Evolutionary conservation across 805 yeast genomes (phyloP), one percentile per base, ranked within the genome.

Genomic region (Candida ulmi): DNA sequence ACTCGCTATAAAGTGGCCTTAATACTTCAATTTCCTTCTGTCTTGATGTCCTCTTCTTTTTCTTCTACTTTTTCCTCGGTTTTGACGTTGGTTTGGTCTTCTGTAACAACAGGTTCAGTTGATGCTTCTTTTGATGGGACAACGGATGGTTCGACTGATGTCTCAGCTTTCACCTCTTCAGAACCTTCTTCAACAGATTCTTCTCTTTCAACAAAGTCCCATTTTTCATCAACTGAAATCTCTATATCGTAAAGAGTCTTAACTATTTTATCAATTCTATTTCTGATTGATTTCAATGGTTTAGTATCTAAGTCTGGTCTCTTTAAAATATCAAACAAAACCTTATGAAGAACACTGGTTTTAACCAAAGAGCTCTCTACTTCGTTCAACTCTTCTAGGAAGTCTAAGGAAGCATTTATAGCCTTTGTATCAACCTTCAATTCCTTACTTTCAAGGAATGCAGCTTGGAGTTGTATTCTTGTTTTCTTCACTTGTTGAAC

Each of bases 231-330:
- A 3, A 46, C 51, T 3, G 44, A 43, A 23, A 68, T 51, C 5
- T 42, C 43, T 7, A 60, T 36, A 6, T 44, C 57, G 34, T 61
- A 60, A 50, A 57, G 54, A 7, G 47, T 41, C 2, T 38, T 5
- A 32, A 62, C 55, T 16, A 54, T 39, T 1, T 27, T 17, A 2
- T 25, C 21, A 6, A 54, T 15, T 39, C 40, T 45, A 15, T 35
- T 19, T 39, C 58, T 43, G 7, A 55, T 35, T n/a, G 39, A 43
- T 11, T 32, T 30, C 15, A 50, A 26, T 3, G 44, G 46, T 24
- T 45, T 51, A 7, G 45, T 30, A 2, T 30, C 27, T 29, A 47
- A 24, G 40, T 66, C 68, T 2, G 71, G 70, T 43, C 65, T 65
- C 36, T 53, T 63, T 40, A 68, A 47, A 9, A 66, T 48, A 17